These are phyloP conservation scores for Fusarium solani-melongenae DNA, from an alignment of 2,329 filamentous ascomycete genomes.

Conservation along the genomic window DNA sequence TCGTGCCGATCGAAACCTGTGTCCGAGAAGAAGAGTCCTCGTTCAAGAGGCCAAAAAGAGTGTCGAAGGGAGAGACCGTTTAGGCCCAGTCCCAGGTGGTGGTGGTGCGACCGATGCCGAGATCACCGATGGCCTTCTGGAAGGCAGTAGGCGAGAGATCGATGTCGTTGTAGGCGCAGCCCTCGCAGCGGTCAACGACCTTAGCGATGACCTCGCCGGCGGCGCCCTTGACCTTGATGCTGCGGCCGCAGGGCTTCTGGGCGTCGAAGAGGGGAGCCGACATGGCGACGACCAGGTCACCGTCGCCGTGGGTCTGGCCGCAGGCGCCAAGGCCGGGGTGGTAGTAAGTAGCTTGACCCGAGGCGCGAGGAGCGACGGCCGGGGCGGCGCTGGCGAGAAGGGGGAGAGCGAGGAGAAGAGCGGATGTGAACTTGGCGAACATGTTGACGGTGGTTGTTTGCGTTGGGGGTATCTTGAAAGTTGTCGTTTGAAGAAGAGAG, in stretches of 20 bases:
- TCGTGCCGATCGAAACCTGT: slow-evolving; percentile 4
- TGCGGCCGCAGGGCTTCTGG: slow-evolving; percentile 67
- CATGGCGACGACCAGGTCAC: slow-evolving; percentile 73
- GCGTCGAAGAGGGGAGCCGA: slow-evolving; percentile 76
- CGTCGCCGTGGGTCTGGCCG: slow-evolving; percentile 64
- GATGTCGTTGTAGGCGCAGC: slow-evolving; percentile 58
- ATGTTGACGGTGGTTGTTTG: slow-evolving; percentile 32
- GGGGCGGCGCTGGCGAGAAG: slow-evolving; percentile 30
- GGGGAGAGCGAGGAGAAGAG: slow-evolving; percentile 34
- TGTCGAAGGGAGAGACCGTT: not conserved
- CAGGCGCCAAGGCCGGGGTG: slow-evolving; percentile 75
- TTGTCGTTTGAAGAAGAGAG: not conserved
- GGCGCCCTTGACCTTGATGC: slow-evolving; percentile 69
- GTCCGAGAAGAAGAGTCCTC: slow-evolving; percentile 18
- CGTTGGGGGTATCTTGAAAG: not conserved
- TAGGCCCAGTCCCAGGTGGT: slow-evolving; percentile 45
- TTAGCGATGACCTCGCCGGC: slow-evolving; percentile 64
- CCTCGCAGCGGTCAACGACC: slow-evolving; percentile 75
- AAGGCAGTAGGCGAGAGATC: slow-evolving; percentile 62
- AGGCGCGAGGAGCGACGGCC: slow-evolving; percentile 4
- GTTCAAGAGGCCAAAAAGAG: not conserved
- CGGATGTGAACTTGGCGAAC: slow-evolving; percentile 30
- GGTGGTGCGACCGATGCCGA: slow-evolving; percentile 37
- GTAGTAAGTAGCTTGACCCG: slow-evolving; percentile 63
- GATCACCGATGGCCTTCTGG: slow-evolving; percentile 52